Conservation (phyloP, 2,329 filamentous ascomycete species). For the Venturia asperata region DNA sequence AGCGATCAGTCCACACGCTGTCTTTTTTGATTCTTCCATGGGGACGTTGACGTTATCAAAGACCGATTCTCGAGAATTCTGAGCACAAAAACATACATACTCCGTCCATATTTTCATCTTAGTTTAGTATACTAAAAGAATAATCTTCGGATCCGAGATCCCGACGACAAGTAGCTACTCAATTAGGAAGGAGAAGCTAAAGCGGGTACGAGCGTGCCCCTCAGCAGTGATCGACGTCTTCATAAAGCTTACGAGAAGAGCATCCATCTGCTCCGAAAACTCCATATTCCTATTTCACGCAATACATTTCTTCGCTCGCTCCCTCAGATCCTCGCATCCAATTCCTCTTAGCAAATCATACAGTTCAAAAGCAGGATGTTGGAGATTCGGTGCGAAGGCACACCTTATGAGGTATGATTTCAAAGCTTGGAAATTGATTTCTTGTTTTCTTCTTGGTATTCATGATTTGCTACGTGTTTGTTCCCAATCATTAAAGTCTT, state of each 20-base stretch:
- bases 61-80: background rate
- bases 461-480: too few species aligned
- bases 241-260: background rate
- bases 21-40: background rate
- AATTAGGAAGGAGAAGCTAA: slow-evolving; percentile 1
- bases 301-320: background rate
- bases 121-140: too few species aligned
- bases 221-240: background rate
- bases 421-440: too few species aligned
- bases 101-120: too few species aligned
- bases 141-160: too few species aligned
- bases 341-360: background rate
- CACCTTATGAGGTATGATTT: slow-evolving; percentile 10
- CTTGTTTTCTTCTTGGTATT: background rate
- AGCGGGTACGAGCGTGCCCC: background rate
- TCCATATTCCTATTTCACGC: too few species aligned
- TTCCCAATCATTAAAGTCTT: too few species aligned
- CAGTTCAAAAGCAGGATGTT: background rate
- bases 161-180: background rate
- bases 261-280: too few species aligned
- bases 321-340: too few species aligned
- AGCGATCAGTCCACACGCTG: background rate
- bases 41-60: background rate
- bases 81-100: background rate
- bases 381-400: slow-evolving; percentile 10